phyloP scores from a whole-genome alignment of 2,329 filamentous ascomycete genomes.

The Emericellopsis cladophorae region DNA sequence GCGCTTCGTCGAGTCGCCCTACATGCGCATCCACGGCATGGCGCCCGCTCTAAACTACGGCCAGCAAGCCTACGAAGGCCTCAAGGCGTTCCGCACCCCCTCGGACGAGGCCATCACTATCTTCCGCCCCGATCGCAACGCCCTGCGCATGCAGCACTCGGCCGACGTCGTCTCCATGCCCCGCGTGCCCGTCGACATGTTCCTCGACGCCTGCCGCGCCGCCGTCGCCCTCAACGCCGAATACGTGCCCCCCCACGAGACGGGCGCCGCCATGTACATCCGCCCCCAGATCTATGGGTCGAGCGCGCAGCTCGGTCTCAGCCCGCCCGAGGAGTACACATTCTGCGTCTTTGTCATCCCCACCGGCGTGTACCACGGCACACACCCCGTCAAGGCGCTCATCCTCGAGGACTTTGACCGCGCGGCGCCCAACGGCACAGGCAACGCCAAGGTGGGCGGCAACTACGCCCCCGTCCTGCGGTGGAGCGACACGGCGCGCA shows the following conservation, averaged over 20 bases:
- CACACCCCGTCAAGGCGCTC: conserved; percentile 73
- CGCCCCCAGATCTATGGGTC: conserved; percentile 81
- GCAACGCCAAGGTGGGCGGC: conserved; percentile 85
- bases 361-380: conserved; percentile 88
- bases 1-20: conserved; percentile 70
- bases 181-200: conserved; percentile 61
- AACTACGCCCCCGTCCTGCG: conserved; percentile 90
- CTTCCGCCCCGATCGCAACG: conserved; percentile 82
- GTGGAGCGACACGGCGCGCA: conserved; percentile 71
- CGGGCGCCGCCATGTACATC: conserved; percentile 85
- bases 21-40: conserved; percentile 86
- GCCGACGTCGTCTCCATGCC: conserved; percentile 77
- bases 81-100: conserved; percentile 85
- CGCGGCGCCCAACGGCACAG: conserved; percentile 80
- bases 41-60: conserved; percentile 92
- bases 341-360: conserved; percentile 86
- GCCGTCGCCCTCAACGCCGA: conserved; percentile 83
- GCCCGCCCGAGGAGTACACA: conserved; percentile 80
- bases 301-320: conserved; percentile 74
- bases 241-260: conserved; percentile 80
- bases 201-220: conserved; percentile 62
- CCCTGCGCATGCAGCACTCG: conserved; percentile 70
- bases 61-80: conserved; percentile 95
- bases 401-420: conserved; percentile 92
- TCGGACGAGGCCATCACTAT: conserved; percentile 59